Percentiles rank a stretch among this genome's conserved stretches.
These are phyloP conservation scores for Polyporus tsugae DNA, from an alignment of 1,284 basidiomycete genomes.

Conservation along the genomic window DNA sequence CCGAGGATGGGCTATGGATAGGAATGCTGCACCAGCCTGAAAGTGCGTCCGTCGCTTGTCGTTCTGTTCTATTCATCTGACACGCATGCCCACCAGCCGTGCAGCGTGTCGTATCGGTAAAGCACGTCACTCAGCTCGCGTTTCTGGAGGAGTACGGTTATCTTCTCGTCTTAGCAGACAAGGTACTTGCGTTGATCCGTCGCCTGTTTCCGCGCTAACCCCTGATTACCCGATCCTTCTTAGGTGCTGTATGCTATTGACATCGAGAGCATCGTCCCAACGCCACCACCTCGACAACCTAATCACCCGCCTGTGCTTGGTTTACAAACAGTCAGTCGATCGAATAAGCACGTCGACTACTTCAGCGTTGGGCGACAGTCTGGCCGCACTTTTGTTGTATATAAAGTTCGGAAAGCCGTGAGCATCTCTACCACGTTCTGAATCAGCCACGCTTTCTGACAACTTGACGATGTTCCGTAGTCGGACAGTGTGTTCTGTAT, in stretches of 20 bases:
- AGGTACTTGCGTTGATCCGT: constrained; percentile 54
- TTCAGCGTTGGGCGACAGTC: constrained; percentile 91
- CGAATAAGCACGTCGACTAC: constrained; percentile 87
- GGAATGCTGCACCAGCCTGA: constrained; percentile 87
- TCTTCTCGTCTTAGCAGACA: constrained; percentile 93
- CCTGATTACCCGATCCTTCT: not conserved
- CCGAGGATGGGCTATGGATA: constrained; percentile 96
- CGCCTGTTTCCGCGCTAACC: not conserved
- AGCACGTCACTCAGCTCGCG: constrained; percentile 91
- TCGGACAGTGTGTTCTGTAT: constrained; percentile 92
- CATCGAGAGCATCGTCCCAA: constrained; percentile 29
- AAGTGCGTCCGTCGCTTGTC: constrained; percentile 57
- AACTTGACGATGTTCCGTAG: constrained; percentile 41
- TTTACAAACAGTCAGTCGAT: constrained; percentile 86
- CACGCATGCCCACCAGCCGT: constrained; percentile 59
- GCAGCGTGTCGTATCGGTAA: constrained; percentile 84
- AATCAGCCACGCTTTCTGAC: not conserved
- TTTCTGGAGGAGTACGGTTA: constrained; percentile 95
- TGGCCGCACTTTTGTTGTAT: constrained; percentile 88
- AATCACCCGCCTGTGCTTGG: constrained; percentile 7
- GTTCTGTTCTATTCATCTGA: not conserved
- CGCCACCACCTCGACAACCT: not conserved
- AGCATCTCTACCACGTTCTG: constrained; percentile 37
- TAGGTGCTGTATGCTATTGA: constrained; percentile 22
- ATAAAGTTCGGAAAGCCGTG: constrained; percentile 95